These are phyloP conservation scores for Gaeumannomyces sp. DNA, from an alignment of 2,329 filamentous ascomycete genomes.

Conservation along the genomic window DNA sequence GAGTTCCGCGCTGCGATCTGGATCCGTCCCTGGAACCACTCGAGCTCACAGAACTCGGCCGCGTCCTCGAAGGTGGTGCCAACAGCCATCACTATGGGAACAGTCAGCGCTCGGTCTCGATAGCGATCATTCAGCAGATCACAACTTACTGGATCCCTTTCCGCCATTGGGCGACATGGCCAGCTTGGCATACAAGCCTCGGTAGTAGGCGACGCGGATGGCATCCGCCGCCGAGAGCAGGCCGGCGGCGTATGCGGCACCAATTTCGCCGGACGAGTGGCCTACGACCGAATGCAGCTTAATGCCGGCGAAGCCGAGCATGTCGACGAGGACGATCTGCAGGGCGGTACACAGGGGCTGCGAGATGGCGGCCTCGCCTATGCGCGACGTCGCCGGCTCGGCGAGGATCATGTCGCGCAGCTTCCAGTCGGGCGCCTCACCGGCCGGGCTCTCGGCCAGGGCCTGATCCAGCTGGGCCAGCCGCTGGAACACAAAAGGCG, in stretches of 20 bases:
- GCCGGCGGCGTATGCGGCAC: slow-evolving; percentile 24
- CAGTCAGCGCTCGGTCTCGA: no score
- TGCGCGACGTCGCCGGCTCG: slow-evolving; percentile 25
- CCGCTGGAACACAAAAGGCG: slow-evolving; percentile 28
- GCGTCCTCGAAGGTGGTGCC: slow-evolving; percentile 19
- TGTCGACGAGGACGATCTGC: slow-evolving; percentile 25
- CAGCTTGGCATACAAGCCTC: slow-evolving; percentile 8
- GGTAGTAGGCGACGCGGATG: slow-evolving; percentile 19
- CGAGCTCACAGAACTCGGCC: not conserved
- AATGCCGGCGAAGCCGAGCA: slow-evolving; percentile 19
- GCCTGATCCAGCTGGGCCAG: slow-evolving; percentile 22
- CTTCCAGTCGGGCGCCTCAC: slow-evolving; percentile 25
- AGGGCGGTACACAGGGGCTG: slow-evolving; percentile 26
- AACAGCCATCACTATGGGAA: slow-evolving; percentile 34
- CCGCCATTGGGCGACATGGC: no score
- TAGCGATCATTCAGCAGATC: no score
- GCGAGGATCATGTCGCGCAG: slow-evolving; percentile 31
- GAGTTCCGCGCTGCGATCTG: not conserved
- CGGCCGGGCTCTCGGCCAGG: not conserved
- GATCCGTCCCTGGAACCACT: not conserved
- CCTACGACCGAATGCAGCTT: slow-evolving; percentile 19
- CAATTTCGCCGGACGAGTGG: slow-evolving; percentile 31
- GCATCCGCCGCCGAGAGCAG: slow-evolving; percentile 16
- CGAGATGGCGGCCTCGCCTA: slow-evolving; percentile 29
- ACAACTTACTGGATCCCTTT: no score